A percentile compares a stretch with the other conserved stretches of the same genome.
Evolutionary conservation across 257 asterid genomes (phyloP).

Genomic region (Nicotiana obtusifolia): DNA sequence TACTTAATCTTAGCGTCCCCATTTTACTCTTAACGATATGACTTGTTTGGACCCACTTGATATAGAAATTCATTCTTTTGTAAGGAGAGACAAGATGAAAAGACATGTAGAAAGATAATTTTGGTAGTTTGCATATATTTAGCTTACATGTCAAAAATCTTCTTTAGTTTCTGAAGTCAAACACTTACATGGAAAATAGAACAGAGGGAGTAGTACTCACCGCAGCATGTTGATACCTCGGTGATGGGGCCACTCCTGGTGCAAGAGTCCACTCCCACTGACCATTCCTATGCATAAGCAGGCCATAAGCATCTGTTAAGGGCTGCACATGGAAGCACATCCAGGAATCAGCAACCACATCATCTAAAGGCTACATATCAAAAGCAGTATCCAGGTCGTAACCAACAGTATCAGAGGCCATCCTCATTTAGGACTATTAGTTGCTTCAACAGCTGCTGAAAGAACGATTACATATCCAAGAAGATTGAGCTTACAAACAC

Average conservation of each 20-base stretch:
- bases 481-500: not conserved
- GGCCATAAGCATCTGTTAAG: slow-evolving; percentile 90
- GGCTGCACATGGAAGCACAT: slow-evolving; percentile 48
- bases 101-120: not conserved
- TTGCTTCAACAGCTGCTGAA: not conserved
- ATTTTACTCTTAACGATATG: not conserved
- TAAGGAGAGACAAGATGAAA: not conserved
- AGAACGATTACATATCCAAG: slow-evolving; percentile 1
- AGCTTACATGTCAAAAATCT: not conserved
- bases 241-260: slow-evolving; percentile 94
- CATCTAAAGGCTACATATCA: not conserved
- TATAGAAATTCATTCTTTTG: not conserved
- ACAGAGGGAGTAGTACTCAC: slow-evolving; percentile 37
- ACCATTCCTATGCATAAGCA: slow-evolving; percentile 98
- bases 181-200: not conserved
- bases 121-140: not conserved
- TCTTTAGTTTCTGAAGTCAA: not conserved
- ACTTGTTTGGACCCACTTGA: not conserved
- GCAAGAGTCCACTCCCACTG: slow-evolving; percentile 99
- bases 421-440: slow-evolving; percentile 2
- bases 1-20: not conserved
- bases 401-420: not conserved
- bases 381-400: not conserved
- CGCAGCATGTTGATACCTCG: slow-evolving; percentile 97
- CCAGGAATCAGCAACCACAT: slow-evolving; percentile 8